Base-by-base conservation (phyloP, 306 rosid genomes). In the Sindora glabra region DNA sequence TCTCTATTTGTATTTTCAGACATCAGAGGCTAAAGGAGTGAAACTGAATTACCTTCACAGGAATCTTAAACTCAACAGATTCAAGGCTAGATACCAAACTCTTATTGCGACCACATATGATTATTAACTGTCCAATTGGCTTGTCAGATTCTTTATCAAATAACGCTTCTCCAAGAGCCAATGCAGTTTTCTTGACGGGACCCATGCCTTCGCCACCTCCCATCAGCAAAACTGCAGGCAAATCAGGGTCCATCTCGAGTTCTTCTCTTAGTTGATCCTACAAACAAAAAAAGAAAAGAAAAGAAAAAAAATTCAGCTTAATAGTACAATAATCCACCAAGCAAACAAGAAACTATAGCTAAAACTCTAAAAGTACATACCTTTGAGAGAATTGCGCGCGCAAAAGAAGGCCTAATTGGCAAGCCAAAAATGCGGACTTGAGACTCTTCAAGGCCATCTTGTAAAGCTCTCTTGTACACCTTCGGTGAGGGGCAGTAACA, bases 131-230 rank as follows among this genome's bases (percentile, higher is more conserved):
- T 18, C 95, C 99, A 8, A 94, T 80, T 40, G 95, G 84, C 60
- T 86, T 86, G 48, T 76, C 86, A 25, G 46, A 46, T 61, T 73
- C 84, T 67, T 79, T 77, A 41, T 89, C 85, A 39, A 55, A 78
- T 51, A 94, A 97, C 45, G 91, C 44, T 48, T 89, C 87, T 18
- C 69, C 90, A n/a, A 94, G 77, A 51, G 99, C 99, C 74, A 60
- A 83, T 23, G 97, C 99, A 53, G 99, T 94, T 80, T 94, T 80
- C 84, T 82, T 80, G 23, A 94, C 99, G 47, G 99, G 99, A 10
- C 99, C 99, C 96, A 94, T 89, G 65, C 99, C 99, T 82, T 94
- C 99, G 17, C 97, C 99, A 7, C 99, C 99, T 7, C 97, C 99
- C 99, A 89, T 94, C 42, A 94, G 74, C 75, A 94, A 83, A 63